Evolutionary conservation across 352 stramenopile species (phyloP), one percentile per base, ranked within the genome.

Genomic region (Pythium periplocum): DNA sequence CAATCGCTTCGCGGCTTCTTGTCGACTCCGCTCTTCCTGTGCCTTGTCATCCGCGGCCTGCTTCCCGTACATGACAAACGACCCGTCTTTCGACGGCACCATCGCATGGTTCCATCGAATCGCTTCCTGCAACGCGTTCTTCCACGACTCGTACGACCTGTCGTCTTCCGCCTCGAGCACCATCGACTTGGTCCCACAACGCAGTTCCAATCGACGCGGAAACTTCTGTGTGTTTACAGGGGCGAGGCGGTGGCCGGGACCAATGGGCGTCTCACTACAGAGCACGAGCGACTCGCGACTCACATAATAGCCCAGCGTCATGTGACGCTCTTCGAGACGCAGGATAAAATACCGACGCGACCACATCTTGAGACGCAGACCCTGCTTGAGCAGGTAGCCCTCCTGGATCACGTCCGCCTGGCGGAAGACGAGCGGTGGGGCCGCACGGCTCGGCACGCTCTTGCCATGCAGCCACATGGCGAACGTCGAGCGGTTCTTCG

Each of bases 91-190:
- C 3, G 66, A 74, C 6, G 81, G 80, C 30, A 94, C 81, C 81
- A 94, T 92, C 37, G 83, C 81, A 62, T 94, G 81, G 61, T 94
- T 90, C 83, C 83, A 94, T 6, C 83, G 77, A 32, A 94, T 87
- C 0, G 83, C 83, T 49, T 94, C 83, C 58, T 92, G 79, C 1
- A 94, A 69, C 1, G 74, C 72, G 31, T 66, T 85, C 45, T 83
- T 84, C 83, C 83, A 94, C 31, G 57, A 43, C 4, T 75, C 64
- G 48, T 73, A 92, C 26, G 65, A 31, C 6, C 64, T 62, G 10
- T 87, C 72, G 59, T 86, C 70, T 37, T 94, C 81, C 0, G 83
- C 80, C 50, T 92, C 83, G 8, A 94, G 53, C 4, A 82, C 64
- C 61, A 92, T 82, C 32, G 73, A 75, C 57, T 88, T 89, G 37